Percentiles rank a stretch among this genome's conserved stretches.
phyloP scores from a whole-genome alignment of 768 basidiomycete genomes.

The Agaricus subrufescens region DNA sequence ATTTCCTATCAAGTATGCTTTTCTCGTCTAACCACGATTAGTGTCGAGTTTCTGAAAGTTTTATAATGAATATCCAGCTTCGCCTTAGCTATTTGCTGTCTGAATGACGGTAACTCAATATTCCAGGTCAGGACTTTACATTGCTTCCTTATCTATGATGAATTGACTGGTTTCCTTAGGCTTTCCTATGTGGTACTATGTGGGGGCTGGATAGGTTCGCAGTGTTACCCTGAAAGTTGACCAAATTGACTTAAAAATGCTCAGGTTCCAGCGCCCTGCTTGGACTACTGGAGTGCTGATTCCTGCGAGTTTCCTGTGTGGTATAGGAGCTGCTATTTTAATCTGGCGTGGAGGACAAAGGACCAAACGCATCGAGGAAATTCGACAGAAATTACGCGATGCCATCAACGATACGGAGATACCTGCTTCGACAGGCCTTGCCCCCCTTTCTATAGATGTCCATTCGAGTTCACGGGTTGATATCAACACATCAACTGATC shows the following conservation, averaged over 20 bases:
- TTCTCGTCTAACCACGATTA: neutral
- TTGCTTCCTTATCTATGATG: neutral
- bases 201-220: constrained; percentile 69
- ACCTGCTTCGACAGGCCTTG: neutral
- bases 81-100: constrained; percentile 68
- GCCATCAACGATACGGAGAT: constrained; percentile 30
- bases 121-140: constrained; percentile 52
- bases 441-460: neutral
- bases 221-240: neutral
- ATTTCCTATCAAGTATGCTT: constrained; percentile 58
- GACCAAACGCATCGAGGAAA: constrained; percentile 64
- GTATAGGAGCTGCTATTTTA: constrained; percentile 65
- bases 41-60: neutral
- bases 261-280: constrained; percentile 57
- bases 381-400: constrained; percentile 53
- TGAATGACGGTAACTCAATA: constrained; percentile 73
- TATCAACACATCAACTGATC: constrained; percentile 1
- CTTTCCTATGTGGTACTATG: constrained; percentile 71
- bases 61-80: constrained; percentile 29
- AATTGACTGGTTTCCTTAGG: constrained; percentile 23
- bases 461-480: constrained; percentile 3
- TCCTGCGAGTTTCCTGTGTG: constrained; percentile 69
- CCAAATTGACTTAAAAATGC: neutral
- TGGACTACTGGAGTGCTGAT: constrained; percentile 71
- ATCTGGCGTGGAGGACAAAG: constrained; percentile 72